These are phyloP conservation scores for Neospermospora avenae DNA, from an alignment of 2,329 filamentous ascomycete species.

Conservation along the genomic window DNA sequence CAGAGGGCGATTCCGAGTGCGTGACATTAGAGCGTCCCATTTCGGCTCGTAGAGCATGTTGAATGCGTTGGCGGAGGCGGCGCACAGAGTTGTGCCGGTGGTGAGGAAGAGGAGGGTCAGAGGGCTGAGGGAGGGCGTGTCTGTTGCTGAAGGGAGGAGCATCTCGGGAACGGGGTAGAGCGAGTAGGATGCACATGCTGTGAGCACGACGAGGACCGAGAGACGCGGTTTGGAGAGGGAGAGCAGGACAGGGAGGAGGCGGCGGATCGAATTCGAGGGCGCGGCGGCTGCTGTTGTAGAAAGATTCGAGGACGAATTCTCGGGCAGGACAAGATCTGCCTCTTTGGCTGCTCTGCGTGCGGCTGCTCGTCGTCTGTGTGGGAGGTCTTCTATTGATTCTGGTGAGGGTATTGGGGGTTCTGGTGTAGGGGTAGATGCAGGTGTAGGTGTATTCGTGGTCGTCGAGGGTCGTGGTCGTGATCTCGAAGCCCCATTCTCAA, in stretches of 20 bases:
- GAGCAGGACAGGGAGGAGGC: conserved; percentile 75
- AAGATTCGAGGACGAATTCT: conserved; percentile 54
- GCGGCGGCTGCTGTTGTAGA: conserved; percentile 48
- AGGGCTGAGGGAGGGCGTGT: conserved; percentile 77
- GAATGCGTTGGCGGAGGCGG: conserved; percentile 86
- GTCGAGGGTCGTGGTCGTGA: too few relatives aligned
- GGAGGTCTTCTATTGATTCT: conserved; percentile 25
- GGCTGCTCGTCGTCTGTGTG: conserved; percentile 34
- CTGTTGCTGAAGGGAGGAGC: conserved; percentile 63
- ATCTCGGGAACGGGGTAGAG: conserved; percentile 90
- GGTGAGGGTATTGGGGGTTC: conserved; percentile 15
- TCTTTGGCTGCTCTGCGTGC: conserved; percentile 25
- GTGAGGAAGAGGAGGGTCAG: conserved; percentile 92
- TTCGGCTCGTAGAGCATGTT: conserved; percentile 96
- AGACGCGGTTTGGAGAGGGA: conserved; percentile 94
- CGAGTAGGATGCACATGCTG: conserved; percentile 86
- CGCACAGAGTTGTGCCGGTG: conserved; percentile 80
- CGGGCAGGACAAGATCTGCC: conserved; percentile 37
- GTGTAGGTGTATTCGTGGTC: too few relatives aligned
- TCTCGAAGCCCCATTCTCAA: conserved; percentile 14
- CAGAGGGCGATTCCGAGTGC: conserved; percentile 87
- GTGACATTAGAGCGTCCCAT: conserved; percentile 87
- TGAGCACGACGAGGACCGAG: conserved; percentile 85
- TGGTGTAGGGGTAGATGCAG: conserved; percentile 8
- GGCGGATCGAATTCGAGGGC: conserved; percentile 53